phyloP scores from a whole-genome alignment of 1,284 basidiomycete genomes.

The Sanghuangporus sanghuang region DNA sequence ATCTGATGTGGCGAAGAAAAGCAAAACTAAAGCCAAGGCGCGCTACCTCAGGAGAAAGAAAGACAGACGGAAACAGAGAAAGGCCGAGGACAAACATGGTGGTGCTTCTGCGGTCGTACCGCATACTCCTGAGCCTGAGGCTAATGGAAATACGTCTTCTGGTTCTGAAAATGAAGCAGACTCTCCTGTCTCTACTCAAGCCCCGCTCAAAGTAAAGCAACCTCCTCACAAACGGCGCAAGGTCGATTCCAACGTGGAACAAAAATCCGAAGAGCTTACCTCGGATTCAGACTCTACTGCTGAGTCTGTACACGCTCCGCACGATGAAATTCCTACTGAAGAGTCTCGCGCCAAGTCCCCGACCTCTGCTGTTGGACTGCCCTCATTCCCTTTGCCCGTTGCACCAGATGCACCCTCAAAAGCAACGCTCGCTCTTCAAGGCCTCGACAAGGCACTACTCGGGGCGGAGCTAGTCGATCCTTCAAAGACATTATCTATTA shows the following conservation, averaged over 20 bases:
- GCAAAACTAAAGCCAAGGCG: slow-evolving; percentile 55
- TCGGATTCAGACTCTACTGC: neutral
- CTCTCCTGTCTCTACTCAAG: slow-evolving; percentile 25
- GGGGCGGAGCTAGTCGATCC: slow-evolving; percentile 72
- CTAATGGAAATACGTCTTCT: slow-evolving; percentile 18
- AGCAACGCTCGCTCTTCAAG: slow-evolving; percentile 65
- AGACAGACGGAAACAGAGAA: slow-evolving; percentile 49
- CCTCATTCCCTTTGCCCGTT: slow-evolving; percentile 68
- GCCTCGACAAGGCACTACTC: slow-evolving; percentile 69
- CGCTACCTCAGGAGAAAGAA: slow-evolving; percentile 65
- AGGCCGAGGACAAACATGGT: slow-evolving; percentile 29
- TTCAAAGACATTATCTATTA: slow-evolving; percentile 41
- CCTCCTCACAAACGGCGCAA: slow-evolving; percentile 40
- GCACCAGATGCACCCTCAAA: slow-evolving; percentile 70
- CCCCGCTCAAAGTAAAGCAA: neutral
- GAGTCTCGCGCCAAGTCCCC: slow-evolving; percentile 26
- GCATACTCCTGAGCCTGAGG: slow-evolving; percentile 16
- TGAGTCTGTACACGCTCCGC: slow-evolving; percentile 16
- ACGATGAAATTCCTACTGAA: slow-evolving; percentile 12
- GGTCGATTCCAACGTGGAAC: slow-evolving; percentile 16
- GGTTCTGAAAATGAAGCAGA: slow-evolving; percentile 24
- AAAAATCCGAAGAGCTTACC: neutral
- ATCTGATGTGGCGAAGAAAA: slow-evolving; percentile 21
- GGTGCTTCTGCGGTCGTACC: slow-evolving; percentile 5
- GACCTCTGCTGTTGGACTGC: slow-evolving; percentile 36